These are phyloP conservation scores for Bathelium albidoporum DNA, from an alignment of 495 filamentous ascomycete species.

Conservation along the genomic window DNA sequence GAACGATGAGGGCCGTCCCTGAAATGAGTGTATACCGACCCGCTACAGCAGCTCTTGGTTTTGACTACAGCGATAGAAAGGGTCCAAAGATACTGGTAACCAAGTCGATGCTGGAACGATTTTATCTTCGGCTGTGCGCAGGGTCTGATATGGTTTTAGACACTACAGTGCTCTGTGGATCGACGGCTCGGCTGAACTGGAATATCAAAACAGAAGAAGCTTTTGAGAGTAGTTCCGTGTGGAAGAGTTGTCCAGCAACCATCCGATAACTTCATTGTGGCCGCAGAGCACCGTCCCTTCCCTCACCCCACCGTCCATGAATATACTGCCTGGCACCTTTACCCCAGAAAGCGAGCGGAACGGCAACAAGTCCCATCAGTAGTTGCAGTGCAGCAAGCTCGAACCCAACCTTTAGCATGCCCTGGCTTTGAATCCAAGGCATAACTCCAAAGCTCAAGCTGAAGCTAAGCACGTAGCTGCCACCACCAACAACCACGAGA, in stretches of 20 bases:
- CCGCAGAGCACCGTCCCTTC: conserved; percentile 4
- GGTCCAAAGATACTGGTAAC: too few species aligned
- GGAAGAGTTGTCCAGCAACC: not conserved
- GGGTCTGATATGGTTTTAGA: too few species aligned
- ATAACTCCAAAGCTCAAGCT: conserved; percentile 10
- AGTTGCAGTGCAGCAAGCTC: conserved; percentile 10
- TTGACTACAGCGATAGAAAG: too few species aligned
- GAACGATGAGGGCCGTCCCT: too few species aligned
- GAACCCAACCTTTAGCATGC: conserved; percentile 9
- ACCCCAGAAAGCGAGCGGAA: conserved; percentile 14
- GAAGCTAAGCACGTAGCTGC: conserved; percentile 7
- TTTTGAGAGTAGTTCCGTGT: not conserved
- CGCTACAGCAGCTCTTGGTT: too few species aligned
- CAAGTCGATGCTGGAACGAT: too few species aligned
- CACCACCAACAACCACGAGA: conserved; percentile 11
- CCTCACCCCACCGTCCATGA: conserved; percentile 12
- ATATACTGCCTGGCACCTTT: conserved; percentile 11
- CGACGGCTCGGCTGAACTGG: too few species aligned
- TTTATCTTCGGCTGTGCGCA: too few species aligned
- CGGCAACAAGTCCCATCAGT: not conserved
- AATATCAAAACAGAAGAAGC: not conserved
- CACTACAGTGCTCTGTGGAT: too few species aligned
- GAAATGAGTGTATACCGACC: too few species aligned
- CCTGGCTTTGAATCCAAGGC: conserved; percentile 12
- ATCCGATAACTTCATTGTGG: not conserved